phyloP scores from a whole-genome alignment of 345 rosid genomes.

The Aurinia saxatilis region DNA sequence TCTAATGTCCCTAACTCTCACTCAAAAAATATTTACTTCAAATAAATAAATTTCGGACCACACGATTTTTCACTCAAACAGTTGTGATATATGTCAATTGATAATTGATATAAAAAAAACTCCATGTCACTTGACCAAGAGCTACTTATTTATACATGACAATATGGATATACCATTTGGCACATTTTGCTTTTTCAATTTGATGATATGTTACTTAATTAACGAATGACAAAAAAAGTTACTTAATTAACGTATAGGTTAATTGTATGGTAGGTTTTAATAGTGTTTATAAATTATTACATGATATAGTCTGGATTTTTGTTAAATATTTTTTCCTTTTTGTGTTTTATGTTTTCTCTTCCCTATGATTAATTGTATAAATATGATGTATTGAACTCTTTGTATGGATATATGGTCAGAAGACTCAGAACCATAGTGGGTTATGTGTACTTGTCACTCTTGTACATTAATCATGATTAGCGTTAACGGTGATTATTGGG shows the following conservation, averaged over 20 bases:
- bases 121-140: too few relatives aligned
- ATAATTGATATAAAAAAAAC: too few relatives aligned
- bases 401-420: not conserved
- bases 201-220: too few relatives aligned
- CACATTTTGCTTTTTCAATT: too few relatives aligned
- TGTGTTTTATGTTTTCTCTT: not conserved
- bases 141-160: not conserved
- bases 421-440: not conserved
- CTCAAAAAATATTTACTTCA: too few relatives aligned
- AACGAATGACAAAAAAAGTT: too few relatives aligned
- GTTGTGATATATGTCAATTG: too few relatives aligned
- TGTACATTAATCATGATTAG: constrained; percentile 1
- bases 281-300: not conserved
- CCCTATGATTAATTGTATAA: not conserved
- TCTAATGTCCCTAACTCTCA: constrained; percentile 19
- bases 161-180: not conserved
- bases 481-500: constrained; percentile 1
- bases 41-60: too few relatives aligned
- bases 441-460: constrained; percentile 16
- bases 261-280: not conserved
- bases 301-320: too few relatives aligned
- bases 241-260: not conserved
- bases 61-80: too few relatives aligned
- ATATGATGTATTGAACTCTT: not conserved
- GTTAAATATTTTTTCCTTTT: too few relatives aligned